Evolutionary conservation across 2,329 filamentous ascomycete genomes (phyloP), one percentile per base, ranked within the genome.

Genomic region (Colletotrichum lindemuthianum): DNA sequence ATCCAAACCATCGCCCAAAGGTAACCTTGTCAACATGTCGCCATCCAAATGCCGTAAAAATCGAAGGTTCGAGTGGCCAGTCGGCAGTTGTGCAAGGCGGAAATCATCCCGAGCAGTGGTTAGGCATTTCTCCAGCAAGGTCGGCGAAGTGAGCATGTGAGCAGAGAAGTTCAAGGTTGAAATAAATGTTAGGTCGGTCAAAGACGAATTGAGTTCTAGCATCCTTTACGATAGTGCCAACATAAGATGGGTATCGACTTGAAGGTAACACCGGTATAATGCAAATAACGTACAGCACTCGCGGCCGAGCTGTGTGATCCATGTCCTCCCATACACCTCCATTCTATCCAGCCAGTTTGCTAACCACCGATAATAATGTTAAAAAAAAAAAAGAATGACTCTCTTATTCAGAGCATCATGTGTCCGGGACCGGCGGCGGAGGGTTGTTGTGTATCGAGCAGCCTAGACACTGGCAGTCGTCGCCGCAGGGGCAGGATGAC

Each of bases 381-480:
- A 24, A 24, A 3, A 24, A 24, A 24, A 24, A 24, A 3, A 24
- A 24, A 24, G 24, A 24, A 40, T 32, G 13, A n/a, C 16, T 11
- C 24, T n/a, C 47, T 6, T n/a, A 33, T 16, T 16, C 37, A 36
- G 16, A 41, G 10, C 13, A 10, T 55, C 51, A 56, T 52, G 61
- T 56, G 40, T 65, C 61, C 24, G 40, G 24, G 4, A 52, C 33
- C 10, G 53, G 53, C 37, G 61, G 24, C 24, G 24, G 24, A 24
- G 24, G 32, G 49, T 74, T 76, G 54, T 76, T 77, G 59, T 88
- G 86, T 54, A 87, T 84, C 53, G 81, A 77, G 67, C 86, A 88
- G 4, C 85, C 86, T 2, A 87, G 73, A 68, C 86, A 88, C 65
- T 83, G 77, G 61, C 86, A 88, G 66, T 86, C 84, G 63, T 88